Base-by-base conservation (phyloP, 2,329 filamentous ascomycete species). In the Ceratocystis cubensis region DNA sequence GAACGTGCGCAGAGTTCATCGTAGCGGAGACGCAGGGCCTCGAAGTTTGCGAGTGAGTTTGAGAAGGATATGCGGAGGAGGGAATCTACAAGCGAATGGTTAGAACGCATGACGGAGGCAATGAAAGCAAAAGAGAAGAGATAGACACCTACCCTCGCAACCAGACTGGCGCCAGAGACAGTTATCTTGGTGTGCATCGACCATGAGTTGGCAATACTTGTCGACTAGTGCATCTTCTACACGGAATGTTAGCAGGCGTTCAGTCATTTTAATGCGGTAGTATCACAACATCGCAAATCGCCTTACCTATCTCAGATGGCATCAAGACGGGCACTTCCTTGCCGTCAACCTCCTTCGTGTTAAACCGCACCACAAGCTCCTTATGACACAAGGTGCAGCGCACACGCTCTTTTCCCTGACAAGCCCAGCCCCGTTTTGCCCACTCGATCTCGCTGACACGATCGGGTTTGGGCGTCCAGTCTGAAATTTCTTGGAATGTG, bases 341-440 rank as follows among this genome's bases (percentile, higher is more conserved):
- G 13, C 82, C 83, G 46, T 84, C 80, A 3, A 79, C 76, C 66
- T 81, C 80, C 71, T 82, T 84, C 65, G 81, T 80, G 71, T 83
- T 86, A 44, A 96, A 78, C 76, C 89, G 91, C 64, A 97, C 88
- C 3, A 94, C 83, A 50, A 96, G 80, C 71, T 95, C 89, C 71
- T 88, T 87, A 73, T 88, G 87, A 73, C 94, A 99, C 1, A 92
- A 84, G 50, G 88, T 86, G 74, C 94, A 99, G 20, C 86, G 84
- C 17, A 97, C 90, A 3, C 88, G 88, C 75, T 96, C 91, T 70
- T 86, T 85, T 71, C 88, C 88, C 59, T 88, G 85, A 72, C 93
- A 96, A 3, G 87, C 81, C 93, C 94, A 99, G 0, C 93, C 93
- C 67, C 89, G 80, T 78, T 93, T 96, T 0, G 92, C 92, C 94